These are phyloP conservation scores for Candida railenensis DNA, from an alignment of 805 yeast genomes.

Conservation along the genomic window DNA sequence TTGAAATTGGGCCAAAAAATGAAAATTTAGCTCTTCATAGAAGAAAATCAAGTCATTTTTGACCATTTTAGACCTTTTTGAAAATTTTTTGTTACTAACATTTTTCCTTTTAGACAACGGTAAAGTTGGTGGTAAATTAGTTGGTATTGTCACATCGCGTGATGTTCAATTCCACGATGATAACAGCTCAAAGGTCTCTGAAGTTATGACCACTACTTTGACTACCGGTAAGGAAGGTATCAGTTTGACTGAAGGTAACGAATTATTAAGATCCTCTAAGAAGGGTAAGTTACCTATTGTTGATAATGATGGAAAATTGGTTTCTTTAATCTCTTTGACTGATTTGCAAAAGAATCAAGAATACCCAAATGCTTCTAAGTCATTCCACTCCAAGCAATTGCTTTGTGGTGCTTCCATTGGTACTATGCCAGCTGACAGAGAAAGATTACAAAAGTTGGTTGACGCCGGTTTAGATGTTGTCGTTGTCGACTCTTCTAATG, in stretches of 20 bases:
- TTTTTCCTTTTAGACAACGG: slow-evolving; percentile 65
- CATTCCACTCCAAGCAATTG: slow-evolving; percentile 89
- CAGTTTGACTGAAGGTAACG: slow-evolving; percentile 82
- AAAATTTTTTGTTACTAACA: slow-evolving; percentile 11
- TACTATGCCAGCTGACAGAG: slow-evolving; percentile 85
- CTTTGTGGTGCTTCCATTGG: slow-evolving; percentile 99
- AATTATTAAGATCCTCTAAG: slow-evolving; percentile 85
- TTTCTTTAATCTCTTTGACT: slow-evolving; percentile 89
- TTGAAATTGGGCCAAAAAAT: no score
- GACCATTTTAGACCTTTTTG: not conserved
- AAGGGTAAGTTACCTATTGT: slow-evolving; percentile 97
- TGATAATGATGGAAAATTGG: slow-evolving; percentile 71
- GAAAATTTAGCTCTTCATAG: no score
- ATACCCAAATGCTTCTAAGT: slow-evolving; percentile 94
- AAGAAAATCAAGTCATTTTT: slow-evolving; percentile 5
- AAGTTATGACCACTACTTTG: slow-evolving; percentile 87
- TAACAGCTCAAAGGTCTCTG: slow-evolving; percentile 57
- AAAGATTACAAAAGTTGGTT: slow-evolving; percentile 78
- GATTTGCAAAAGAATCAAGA: slow-evolving; percentile 94
- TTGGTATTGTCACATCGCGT: slow-evolving; percentile 96
- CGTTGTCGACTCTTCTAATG: slow-evolving; percentile 93
- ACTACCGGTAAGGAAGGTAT: slow-evolving; percentile 84
- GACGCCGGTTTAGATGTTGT: slow-evolving; percentile 98
- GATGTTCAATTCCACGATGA: slow-evolving; percentile 94
- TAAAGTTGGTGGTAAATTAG: slow-evolving; percentile 78